Percentiles rank a stretch among this genome's conserved stretches.
phyloP scores from a whole-genome alignment of 805 yeast genomes.

The Scheffersomyces lignosus region DNA sequence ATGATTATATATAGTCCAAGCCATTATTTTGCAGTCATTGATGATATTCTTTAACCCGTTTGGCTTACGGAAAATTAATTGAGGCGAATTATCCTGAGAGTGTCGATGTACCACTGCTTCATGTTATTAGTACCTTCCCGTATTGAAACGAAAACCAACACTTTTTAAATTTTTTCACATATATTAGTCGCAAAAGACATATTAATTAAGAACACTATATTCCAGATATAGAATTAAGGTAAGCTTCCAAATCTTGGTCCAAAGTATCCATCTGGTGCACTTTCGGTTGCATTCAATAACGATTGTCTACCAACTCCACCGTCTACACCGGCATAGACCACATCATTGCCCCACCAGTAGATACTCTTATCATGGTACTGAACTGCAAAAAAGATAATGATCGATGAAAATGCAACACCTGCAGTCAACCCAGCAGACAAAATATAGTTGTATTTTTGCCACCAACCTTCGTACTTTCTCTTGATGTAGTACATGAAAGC shows the following conservation, averaged over 20 bases:
- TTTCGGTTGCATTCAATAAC: constrained; percentile 4
- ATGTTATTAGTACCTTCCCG: too few species aligned
- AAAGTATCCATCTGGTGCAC: constrained; percentile 22
- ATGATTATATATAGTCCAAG: too few species aligned
- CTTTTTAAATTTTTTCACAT: too few species aligned
- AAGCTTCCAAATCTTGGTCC: constrained; percentile 20
- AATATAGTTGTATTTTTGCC: constrained; percentile 32
- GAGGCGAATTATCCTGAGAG: too few species aligned
- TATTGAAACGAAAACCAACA: too few species aligned
- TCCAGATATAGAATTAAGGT: constrained; percentile 11
- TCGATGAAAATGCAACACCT: constrained; percentile 30
- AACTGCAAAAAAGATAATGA: constrained; percentile 34
- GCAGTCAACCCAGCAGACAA: constrained; percentile 26
- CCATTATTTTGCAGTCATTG: too few species aligned
- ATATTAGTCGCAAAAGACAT: too few species aligned
- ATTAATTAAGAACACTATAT: too few species aligned
- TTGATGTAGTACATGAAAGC: constrained; percentile 26
- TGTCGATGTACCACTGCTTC: too few species aligned
- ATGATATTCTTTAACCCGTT: too few species aligned
- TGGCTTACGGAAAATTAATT: too few species aligned
- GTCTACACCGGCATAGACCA: constrained; percentile 1
- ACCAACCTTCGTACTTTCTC: constrained; percentile 26
- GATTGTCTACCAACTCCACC: constrained; percentile 1
- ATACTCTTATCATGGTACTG: constrained; percentile 20
- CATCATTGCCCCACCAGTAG: constrained; percentile 1